Conservation (phyloP, 2,329 filamentous ascomycete species). For the Fusarium transvaalense region DNA sequence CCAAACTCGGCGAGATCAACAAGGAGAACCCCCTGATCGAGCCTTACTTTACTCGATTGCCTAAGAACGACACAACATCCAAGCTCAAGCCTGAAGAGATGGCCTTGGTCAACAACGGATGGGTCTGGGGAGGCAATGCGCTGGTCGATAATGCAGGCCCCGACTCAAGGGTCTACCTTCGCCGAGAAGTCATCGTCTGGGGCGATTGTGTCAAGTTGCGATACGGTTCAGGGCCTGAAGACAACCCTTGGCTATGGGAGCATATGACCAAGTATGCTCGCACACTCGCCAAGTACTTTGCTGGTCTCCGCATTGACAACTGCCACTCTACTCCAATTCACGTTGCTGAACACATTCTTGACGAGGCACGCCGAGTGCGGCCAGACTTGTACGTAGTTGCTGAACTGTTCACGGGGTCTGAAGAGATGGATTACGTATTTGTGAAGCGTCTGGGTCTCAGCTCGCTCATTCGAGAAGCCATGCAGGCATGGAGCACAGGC, state of each 20-base stretch:
- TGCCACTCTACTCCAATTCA: constrained; percentile 96
- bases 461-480: constrained; percentile 93
- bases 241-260: constrained; percentile 95
- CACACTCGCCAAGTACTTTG: constrained; percentile 93
- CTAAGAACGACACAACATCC: constrained; percentile 80
- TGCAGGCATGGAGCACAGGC: constrained; percentile 97
- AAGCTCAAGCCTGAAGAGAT: constrained; percentile 82
- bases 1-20: constrained; percentile 84
- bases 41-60: constrained; percentile 92
- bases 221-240: constrained; percentile 82
- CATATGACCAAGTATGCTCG: constrained; percentile 95
- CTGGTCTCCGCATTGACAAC: constrained; percentile 96
- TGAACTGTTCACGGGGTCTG: constrained; percentile 94
- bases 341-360: constrained; percentile 93
- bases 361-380: constrained; percentile 89
- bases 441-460: constrained; percentile 92
- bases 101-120: constrained; percentile 93
- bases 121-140: constrained; percentile 98
- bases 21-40: constrained; percentile 86
- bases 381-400: constrained; percentile 93
- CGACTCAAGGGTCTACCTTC: constrained; percentile 90
- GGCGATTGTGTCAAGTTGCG: constrained; percentile 97
- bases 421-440: constrained; percentile 96
- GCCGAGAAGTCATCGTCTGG: constrained; percentile 97
- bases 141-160: constrained; percentile 94